A percentile compares a stretch with the other conserved stretches of the same genome.
phyloP scores from a whole-genome alignment of 345 rosid species.

The Durio zibethinus region DNA sequence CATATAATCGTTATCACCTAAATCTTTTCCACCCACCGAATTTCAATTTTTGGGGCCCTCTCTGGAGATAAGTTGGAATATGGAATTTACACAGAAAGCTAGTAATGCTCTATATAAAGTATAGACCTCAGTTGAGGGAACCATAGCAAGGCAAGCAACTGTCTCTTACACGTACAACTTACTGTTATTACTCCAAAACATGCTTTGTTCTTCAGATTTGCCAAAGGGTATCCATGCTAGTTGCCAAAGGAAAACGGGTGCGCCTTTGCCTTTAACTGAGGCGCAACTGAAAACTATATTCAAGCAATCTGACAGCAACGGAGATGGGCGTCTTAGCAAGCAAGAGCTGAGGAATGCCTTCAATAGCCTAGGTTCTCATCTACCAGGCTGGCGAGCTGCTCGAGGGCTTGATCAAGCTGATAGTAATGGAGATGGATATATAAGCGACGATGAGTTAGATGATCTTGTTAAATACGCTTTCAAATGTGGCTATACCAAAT shows the following conservation, averaged over 20 bases:
- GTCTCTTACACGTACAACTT: neutral
- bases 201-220: neutral
- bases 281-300: slow-evolving; percentile 32
- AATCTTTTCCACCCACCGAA: too few species aligned
- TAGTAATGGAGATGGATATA: slow-evolving; percentile 7
- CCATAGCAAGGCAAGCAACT: neutral
- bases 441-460: neutral
- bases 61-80: too few species aligned
- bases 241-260: slow-evolving; percentile 6
- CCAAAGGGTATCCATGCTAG: neutral
- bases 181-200: neutral
- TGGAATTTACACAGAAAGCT: too few species aligned
- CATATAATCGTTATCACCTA: too few species aligned
- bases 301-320: slow-evolving; percentile 15
- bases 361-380: neutral
- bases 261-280: neutral
- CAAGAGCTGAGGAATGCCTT: slow-evolving; percentile 31
- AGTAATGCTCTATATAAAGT: too few species aligned
- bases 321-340: slow-evolving; percentile 22
- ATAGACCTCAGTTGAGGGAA: neutral
- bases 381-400: neutral
- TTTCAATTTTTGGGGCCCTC: too few species aligned
- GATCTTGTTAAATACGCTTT: slow-evolving; percentile 12
- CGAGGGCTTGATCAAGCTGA: slow-evolving; percentile 1
- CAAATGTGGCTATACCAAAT: neutral